These are phyloP conservation scores for Elsinoe ampelina DNA, from an alignment of 2,329 filamentous ascomycete genomes.

Conservation along the genomic window DNA sequence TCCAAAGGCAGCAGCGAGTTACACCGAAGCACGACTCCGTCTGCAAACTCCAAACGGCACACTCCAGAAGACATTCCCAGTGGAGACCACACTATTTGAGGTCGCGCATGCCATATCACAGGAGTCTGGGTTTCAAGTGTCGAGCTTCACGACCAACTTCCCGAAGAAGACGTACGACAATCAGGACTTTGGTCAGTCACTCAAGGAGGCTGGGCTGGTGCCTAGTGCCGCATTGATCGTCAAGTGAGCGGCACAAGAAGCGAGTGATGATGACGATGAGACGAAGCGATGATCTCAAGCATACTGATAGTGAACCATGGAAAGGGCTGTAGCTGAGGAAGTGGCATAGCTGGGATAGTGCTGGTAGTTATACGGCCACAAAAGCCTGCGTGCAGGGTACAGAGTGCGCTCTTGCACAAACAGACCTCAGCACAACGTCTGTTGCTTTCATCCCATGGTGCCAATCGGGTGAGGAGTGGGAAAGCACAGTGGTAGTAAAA, in stretches of 20 bases:
- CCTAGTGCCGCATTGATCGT: constrained; percentile 87
- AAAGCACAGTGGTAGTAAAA: background rate
- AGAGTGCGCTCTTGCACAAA: too few species aligned
- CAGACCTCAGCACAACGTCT: too few species aligned
- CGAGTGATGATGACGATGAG: background rate
- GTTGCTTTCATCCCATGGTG: too few species aligned
- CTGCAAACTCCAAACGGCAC: constrained; percentile 69
- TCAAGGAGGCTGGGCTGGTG: constrained; percentile 84
- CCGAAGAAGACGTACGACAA: constrained; percentile 67
- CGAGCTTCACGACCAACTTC: constrained; percentile 76
- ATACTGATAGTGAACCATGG: too few species aligned
- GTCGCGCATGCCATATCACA: constrained; percentile 65
- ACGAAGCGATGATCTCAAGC: background rate
- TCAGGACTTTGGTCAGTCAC: constrained; percentile 73
- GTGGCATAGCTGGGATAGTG: background rate
- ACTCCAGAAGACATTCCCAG: constrained; percentile 77
- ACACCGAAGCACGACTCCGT: constrained; percentile 72
- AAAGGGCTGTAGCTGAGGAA: background rate
- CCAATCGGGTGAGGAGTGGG: too few species aligned
- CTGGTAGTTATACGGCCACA: too few species aligned
- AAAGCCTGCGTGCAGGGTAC: too few species aligned
- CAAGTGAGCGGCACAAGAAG: constrained; percentile 27
- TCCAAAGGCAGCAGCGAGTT: constrained; percentile 58
- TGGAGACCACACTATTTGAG: constrained; percentile 87
- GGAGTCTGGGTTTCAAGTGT: constrained; percentile 61